Percentiles rank a stretch among this genome's conserved stretches.
These are phyloP conservation scores for Pythium brassicae DNA, from an alignment of 352 stramenopile genomes.

Conservation along the genomic window DNA sequence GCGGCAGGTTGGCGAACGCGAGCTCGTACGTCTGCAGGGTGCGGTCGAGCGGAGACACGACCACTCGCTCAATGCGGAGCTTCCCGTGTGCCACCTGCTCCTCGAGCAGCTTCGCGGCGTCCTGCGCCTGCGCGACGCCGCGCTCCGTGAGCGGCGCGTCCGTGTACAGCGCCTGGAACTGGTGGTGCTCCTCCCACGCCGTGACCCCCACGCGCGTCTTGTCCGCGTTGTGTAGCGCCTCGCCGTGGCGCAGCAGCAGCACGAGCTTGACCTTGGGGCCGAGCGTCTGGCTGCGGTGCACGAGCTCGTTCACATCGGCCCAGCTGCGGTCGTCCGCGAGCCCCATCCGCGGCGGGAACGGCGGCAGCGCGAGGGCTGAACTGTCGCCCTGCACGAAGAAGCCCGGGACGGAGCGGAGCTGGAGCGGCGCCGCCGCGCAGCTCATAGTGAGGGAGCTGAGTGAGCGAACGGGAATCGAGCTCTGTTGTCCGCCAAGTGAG, in stretches of 20 bases:
- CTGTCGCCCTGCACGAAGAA: constrained; percentile 27
- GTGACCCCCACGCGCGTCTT: constrained; percentile 46
- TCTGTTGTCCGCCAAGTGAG: neutral
- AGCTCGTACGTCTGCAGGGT: constrained; percentile 58
- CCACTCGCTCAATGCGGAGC: constrained; percentile 37
- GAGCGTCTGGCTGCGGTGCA: constrained; percentile 9
- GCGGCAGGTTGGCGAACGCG: constrained; percentile 22
- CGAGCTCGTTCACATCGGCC: constrained; percentile 24
- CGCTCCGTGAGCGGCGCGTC: constrained; percentile 49
- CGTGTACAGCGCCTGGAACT: constrained; percentile 46
- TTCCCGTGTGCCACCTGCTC: neutral
- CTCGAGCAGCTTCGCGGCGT: constrained; percentile 4
- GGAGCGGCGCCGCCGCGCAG: too few relatives aligned
- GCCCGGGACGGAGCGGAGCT: constrained; percentile 25
- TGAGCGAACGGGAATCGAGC: too few relatives aligned
- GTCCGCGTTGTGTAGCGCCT: constrained; percentile 65
- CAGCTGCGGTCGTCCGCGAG: constrained; percentile 23
- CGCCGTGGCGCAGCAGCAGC: constrained; percentile 60
- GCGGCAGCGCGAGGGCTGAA: neutral
- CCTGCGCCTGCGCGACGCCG: constrained; percentile 21
- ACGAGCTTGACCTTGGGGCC: constrained; percentile 27
- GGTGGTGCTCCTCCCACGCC: constrained; percentile 45
- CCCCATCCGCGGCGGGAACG: constrained; percentile 20
- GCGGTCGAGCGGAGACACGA: constrained; percentile 65
- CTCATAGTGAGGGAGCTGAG: neutral